Conservation (phyloP, 345 rosid genomes). For the Pugionium cornutum region DNA sequence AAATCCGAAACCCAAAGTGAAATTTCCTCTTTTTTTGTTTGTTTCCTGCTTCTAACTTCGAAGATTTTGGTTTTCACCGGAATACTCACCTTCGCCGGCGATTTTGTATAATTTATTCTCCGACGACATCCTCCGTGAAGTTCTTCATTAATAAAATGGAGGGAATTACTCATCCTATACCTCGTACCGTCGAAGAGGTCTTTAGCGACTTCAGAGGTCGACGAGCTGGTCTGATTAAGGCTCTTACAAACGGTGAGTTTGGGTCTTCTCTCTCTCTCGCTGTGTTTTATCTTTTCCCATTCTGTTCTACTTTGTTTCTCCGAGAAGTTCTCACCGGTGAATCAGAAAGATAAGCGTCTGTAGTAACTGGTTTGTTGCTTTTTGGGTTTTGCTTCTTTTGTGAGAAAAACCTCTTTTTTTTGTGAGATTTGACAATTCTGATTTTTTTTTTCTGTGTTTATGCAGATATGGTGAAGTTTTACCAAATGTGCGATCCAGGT, state of each 20-base stretch:
- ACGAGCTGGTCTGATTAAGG: slow-evolving; percentile 89
- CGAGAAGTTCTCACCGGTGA: background rate
- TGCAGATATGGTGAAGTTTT: slow-evolving; percentile 91
- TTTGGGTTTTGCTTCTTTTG: background rate
- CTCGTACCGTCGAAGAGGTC: slow-evolving; percentile 91
- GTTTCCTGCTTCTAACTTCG: background rate
- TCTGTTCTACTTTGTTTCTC: background rate
- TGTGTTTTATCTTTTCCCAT: slow-evolving; percentile 30
- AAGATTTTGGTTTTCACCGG: background rate
- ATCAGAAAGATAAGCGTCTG: background rate
- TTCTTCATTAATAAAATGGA: slow-evolving; percentile 49
- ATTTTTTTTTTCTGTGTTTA: background rate
- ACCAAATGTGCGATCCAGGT: slow-evolving; percentile 98
- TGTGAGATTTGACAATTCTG: slow-evolving; percentile 14
- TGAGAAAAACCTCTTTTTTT: background rate
- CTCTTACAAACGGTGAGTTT: slow-evolving; percentile 69
- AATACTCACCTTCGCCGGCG: slow-evolving; percentile 22
- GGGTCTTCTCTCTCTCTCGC: slow-evolving; percentile 44
- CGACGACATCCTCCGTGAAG: slow-evolving; percentile 26
- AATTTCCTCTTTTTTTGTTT: background rate
- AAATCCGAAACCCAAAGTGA: slow-evolving; percentile 20
- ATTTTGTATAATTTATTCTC: slow-evolving; percentile 2
- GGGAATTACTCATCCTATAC: slow-evolving; percentile 69
- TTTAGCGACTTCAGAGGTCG: slow-evolving; percentile 90
- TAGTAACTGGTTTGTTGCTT: slow-evolving; percentile 1